These are phyloP conservation scores for Pseudotsuga menziesii DNA, from an alignment of 75 land plant genomes.

Conservation along the genomic window DNA sequence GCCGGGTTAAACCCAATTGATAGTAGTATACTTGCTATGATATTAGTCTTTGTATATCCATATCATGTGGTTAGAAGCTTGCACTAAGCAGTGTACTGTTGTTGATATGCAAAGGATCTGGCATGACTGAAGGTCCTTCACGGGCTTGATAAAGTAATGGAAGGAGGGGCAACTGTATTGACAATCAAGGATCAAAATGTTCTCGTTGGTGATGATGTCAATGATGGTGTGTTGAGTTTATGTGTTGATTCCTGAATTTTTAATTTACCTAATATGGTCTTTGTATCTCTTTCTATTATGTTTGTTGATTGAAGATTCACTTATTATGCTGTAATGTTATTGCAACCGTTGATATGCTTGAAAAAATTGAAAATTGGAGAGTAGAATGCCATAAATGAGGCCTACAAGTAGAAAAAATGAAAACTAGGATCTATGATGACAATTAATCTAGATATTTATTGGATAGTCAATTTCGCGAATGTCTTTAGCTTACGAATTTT, in stretches of 20 bases:
- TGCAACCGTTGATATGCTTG: slow-evolving; percentile 88
- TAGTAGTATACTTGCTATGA: not conserved
- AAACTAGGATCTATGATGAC: slow-evolving; percentile 75
- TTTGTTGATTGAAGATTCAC: no score
- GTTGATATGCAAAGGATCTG: slow-evolving; percentile 38
- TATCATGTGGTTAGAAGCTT: not conserved
- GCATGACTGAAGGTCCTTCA: slow-evolving; percentile 39
- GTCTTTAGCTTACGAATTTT: not conserved
- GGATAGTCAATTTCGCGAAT: no score
- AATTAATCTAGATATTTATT: slow-evolving; percentile 45
- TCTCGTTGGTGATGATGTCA: slow-evolving; percentile 32
- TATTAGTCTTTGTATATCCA: not conserved
- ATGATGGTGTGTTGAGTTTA: slow-evolving; percentile 40
- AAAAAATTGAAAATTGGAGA: slow-evolving; percentile 90
- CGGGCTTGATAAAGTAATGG: slow-evolving; percentile 41
- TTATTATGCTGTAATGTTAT: not conserved
- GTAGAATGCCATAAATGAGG: slow-evolving; percentile 80
- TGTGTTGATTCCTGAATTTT: not conserved
- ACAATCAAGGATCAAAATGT: slow-evolving; percentile 35
- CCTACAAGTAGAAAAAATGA: slow-evolving; percentile 93
- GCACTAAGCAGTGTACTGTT: slow-evolving; percentile 8
- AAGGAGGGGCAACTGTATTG: slow-evolving; percentile 36
- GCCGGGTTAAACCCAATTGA: no score
- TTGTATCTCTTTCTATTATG: not conserved
- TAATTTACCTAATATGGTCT: not conserved